A percentile compares a stretch with the other conserved stretches of the same genome.
These are phyloP conservation scores for Saccharomycopsis synnaedendra DNA, from an alignment of 805 yeast genomes.

Conservation along the genomic window DNA sequence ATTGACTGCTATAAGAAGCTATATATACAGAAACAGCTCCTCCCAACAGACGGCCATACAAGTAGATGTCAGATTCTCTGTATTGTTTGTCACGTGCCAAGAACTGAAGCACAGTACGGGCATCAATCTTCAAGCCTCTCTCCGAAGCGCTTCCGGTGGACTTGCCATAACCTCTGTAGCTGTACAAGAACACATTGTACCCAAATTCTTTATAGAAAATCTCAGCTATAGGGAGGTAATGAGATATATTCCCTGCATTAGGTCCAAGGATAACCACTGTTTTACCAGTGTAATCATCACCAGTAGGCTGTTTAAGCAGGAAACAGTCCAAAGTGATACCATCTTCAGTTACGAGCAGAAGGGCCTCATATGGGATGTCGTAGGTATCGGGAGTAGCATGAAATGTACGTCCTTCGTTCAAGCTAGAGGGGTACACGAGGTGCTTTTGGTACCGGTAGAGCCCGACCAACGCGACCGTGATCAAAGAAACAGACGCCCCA, in stretches of 20 bases:
- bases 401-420: conserved; percentile 57
- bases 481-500: conserved; percentile 9
- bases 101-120: conserved; percentile 56
- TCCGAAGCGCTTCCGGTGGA: conserved; percentile 73
- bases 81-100: conserved; percentile 43
- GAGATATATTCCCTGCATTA: conserved; percentile 95
- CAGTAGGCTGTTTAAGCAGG: conserved; percentile 35
- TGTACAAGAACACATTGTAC: conserved; percentile 72
- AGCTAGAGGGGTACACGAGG: conserved; percentile 73
- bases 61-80: conserved; percentile 39
- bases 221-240: conserved; percentile 70
- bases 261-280: conserved; percentile 78
- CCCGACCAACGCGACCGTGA: conserved; percentile 26
- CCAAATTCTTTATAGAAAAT: conserved; percentile 50
- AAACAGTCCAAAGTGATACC: conserved; percentile 58
- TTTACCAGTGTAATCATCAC: conserved; percentile 35
- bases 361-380: conserved; percentile 54
- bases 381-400: conserved; percentile 72
- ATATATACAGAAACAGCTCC: conserved; percentile 89
- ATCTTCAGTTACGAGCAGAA: conserved; percentile 54
- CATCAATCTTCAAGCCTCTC: conserved; percentile 70
- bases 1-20: conserved; percentile 42
- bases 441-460: conserved; percentile 51
- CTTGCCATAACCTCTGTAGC: conserved; percentile 85
- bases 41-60: conserved; percentile 87